phyloP scores from a whole-genome alignment of 805 yeast genomes.

The Cyberlindnera bimundalis region DNA sequence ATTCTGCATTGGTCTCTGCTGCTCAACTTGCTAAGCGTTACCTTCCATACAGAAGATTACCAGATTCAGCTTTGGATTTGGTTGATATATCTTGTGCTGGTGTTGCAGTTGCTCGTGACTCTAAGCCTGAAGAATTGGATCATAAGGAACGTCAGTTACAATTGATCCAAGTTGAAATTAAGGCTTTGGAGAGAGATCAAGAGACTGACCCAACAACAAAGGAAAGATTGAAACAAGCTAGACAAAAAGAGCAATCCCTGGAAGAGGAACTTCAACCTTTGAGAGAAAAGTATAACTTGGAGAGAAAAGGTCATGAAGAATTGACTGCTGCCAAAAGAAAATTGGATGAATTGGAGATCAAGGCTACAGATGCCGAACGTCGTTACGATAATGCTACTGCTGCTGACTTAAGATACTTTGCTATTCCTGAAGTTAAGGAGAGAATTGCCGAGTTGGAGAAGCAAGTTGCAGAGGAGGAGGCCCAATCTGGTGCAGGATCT shows the following conservation, averaged over 20 bases:
- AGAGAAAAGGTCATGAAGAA: conserved; percentile 87
- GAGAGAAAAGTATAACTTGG: conserved; percentile 79
- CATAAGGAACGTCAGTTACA: conserved; percentile 89
- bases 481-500: conserved; percentile 52
- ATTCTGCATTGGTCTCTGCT: conserved; percentile 90
- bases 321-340: conserved; percentile 85
- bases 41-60: conserved; percentile 90
- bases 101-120: conserved; percentile 97
- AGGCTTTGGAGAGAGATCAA: conserved; percentile 93
- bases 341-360: conserved; percentile 86
- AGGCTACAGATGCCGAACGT: conserved; percentile 96
- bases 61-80: conserved; percentile 95
- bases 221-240: conserved; percentile 80
- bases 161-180: conserved; percentile 90
- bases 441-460: conserved; percentile 74
- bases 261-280: conserved; percentile 85
- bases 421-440: conserved; percentile 86
- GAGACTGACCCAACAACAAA: conserved; percentile 79
- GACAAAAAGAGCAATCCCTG: conserved; percentile 72
- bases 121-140: conserved; percentile 96
- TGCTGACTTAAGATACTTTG: conserved; percentile 95
- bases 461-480: conserved; percentile 74
- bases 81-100: conserved; percentile 96
- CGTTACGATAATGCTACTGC: conserved; percentile 92
- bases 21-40: conserved; percentile 94